These are phyloP conservation scores for Kockiozyma suomiensis DNA, from an alignment of 805 yeast species.

Conservation along the genomic window DNA sequence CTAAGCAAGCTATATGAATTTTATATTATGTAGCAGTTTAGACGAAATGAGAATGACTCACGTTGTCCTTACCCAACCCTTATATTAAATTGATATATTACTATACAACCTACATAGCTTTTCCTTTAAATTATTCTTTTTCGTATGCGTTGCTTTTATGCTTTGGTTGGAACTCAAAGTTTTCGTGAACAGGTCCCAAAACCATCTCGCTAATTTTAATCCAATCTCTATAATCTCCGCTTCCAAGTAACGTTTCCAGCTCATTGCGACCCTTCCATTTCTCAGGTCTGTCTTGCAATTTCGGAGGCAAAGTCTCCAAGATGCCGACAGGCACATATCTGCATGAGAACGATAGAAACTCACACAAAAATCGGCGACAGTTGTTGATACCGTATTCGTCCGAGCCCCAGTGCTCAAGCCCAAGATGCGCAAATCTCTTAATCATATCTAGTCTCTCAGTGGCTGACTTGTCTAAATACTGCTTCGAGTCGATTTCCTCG, in stretches of 20 bases:
- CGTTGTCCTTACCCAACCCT: neutral
- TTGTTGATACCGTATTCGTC: constrained; percentile 91
- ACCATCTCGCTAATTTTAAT: constrained; percentile 94
- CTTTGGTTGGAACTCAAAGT: constrained; percentile 83
- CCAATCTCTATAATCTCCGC: constrained; percentile 90
- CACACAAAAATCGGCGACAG: constrained; percentile 90
- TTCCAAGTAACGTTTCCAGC: constrained; percentile 84
- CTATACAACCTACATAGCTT: neutral
- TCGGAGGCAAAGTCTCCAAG: constrained; percentile 83
- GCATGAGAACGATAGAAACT: constrained; percentile 90
- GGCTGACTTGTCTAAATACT: constrained; percentile 88
- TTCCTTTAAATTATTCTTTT: constrained; percentile 14
- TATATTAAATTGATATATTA: neutral
- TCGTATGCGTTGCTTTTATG: constrained; percentile 89
- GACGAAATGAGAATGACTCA: neutral
- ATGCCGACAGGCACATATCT: constrained; percentile 94
- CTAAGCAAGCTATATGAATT: too few species aligned
- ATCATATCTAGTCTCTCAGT: constrained; percentile 81
- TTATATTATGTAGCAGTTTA: neutral
- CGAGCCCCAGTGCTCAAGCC: constrained; percentile 96
- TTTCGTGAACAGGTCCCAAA: constrained; percentile 78
- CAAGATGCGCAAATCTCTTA: constrained; percentile 69
- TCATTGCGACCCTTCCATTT: constrained; percentile 92
- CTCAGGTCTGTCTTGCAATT: constrained; percentile 91
- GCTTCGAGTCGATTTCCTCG: constrained; percentile 89